Conservation (phyloP, 2,329 filamentous ascomycete species). For the Clonostachys chloroleuca region DNA sequence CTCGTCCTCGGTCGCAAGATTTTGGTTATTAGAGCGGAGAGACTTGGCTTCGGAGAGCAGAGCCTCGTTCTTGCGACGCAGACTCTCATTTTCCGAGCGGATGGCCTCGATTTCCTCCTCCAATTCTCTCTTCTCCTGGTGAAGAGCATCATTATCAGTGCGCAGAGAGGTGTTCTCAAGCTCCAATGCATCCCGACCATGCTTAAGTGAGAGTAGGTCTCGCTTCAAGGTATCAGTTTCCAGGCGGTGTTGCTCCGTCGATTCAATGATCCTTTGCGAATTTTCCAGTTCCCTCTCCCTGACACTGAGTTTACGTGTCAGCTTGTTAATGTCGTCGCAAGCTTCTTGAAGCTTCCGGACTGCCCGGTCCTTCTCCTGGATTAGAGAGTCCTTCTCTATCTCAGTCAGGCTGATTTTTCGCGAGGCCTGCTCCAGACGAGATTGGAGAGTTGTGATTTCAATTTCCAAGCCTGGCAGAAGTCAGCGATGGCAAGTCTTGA, state of each 20-base stretch:
- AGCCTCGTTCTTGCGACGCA: conserved; percentile 36
- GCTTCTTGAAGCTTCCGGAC: conserved; percentile 58
- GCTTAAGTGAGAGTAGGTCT: conserved; percentile 33
- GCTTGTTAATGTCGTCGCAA: conserved; percentile 50
- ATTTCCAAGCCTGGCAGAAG: conserved; percentile 47
- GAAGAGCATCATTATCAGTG: conserved; percentile 31
- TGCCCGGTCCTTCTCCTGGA: conserved; percentile 61
- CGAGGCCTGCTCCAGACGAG: conserved; percentile 57
- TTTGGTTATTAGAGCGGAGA: conserved; percentile 32
- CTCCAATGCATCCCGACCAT: conserved; percentile 27
- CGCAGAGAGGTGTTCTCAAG: conserved; percentile 34
- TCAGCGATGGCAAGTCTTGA: not conserved
- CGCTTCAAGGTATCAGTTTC: conserved; percentile 32
- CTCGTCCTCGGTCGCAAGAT: conserved; percentile 35
- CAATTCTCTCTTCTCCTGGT: conserved; percentile 25
- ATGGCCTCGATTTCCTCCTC: conserved; percentile 31
- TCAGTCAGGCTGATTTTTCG: conserved; percentile 59
- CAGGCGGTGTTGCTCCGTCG: conserved; percentile 29
- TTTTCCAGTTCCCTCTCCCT: conserved; percentile 36
- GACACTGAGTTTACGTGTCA: conserved; percentile 33
- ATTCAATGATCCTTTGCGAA: conserved; percentile 33
- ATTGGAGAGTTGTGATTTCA: conserved; percentile 54
- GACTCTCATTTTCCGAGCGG: conserved; percentile 27
- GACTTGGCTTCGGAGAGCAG: conserved; percentile 38
- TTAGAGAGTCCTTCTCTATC: conserved; percentile 57